phyloP scores from a whole-genome alignment of 108 stramenopile species.

The Stephanodiscus minutulus region DNA sequence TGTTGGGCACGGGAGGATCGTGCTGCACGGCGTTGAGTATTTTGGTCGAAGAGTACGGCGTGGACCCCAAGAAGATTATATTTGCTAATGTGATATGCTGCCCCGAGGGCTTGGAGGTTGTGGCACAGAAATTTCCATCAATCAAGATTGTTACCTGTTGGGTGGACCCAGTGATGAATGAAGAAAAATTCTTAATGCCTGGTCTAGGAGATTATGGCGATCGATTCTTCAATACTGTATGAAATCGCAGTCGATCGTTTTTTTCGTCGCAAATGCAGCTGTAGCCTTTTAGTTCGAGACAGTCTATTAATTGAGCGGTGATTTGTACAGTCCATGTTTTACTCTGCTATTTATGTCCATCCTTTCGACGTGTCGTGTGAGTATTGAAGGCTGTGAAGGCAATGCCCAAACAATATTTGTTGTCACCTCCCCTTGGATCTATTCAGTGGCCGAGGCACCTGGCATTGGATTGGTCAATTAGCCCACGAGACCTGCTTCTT shows the following conservation, averaged over 20 bases:
- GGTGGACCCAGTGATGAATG: slow-evolving; percentile 92
- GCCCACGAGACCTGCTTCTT: neutral
- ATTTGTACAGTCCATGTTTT: neutral
- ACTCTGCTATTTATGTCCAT: neutral
- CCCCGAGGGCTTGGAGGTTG: slow-evolving; percentile 88
- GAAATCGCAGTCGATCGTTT: neutral
- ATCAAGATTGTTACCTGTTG: slow-evolving; percentile 89
- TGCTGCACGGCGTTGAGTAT: slow-evolving; percentile 82
- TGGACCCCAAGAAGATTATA: slow-evolving; percentile 69
- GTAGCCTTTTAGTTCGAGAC: neutral
- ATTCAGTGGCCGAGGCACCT: neutral
- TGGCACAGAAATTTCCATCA: slow-evolving; percentile 61
- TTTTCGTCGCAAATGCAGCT: neutral
- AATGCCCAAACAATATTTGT: neutral
- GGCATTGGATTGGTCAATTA: neutral
- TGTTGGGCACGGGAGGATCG: slow-evolving; percentile 98
- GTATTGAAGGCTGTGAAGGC: neutral
- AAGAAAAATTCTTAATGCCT: slow-evolving; percentile 95
- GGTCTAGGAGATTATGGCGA: slow-evolving; percentile 99
- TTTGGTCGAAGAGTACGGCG: slow-evolving; percentile 63
- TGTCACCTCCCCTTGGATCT: neutral
- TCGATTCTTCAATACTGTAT: slow-evolving; percentile 87
- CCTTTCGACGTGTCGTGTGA: too few species aligned
- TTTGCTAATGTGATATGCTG: slow-evolving; percentile 97
- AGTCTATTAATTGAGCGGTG: neutral